Conservation (phyloP, 2,329 filamentous ascomycete species). For the Venturia nashicola region DNA sequence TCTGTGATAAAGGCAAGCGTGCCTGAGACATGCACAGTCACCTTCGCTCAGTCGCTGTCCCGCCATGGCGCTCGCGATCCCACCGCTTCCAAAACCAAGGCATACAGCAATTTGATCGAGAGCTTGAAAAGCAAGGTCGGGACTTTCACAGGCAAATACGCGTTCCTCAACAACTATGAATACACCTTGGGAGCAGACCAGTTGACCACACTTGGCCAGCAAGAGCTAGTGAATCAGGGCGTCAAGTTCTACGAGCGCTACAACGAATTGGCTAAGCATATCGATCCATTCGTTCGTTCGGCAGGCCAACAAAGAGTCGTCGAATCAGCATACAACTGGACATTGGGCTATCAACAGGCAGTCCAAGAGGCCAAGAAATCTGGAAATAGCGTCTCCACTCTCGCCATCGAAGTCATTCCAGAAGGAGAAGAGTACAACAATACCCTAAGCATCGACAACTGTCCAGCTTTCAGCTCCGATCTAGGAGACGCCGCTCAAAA, state of each 20-base stretch:
- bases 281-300: conserved; percentile 59
- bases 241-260: conserved; percentile 67
- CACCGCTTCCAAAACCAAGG: conserved; percentile 51
- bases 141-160: conserved; percentile 48
- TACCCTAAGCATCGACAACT: conserved; percentile 64
- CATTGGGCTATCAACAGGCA: conserved; percentile 55
- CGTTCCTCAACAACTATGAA: conserved; percentile 59
- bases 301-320: conserved; percentile 60
- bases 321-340: conserved; percentile 63
- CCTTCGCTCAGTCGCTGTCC: conserved; percentile 70
- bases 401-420: conserved; percentile 53
- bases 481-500: conserved; percentile 40
- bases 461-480: conserved; percentile 53
- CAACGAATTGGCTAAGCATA: conserved; percentile 41
- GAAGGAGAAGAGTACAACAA: conserved; percentile 63
- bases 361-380: conserved; percentile 24
- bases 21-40: conserved; percentile 59
- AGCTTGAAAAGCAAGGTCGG: conserved; percentile 48
- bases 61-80: conserved; percentile 79
- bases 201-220: conserved; percentile 55
- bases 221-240: conserved; percentile 63
- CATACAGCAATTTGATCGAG: conserved; percentile 52
- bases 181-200: conserved; percentile 61
- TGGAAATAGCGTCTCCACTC: conserved; percentile 31
- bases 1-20: conserved; percentile 49